Evolutionary conservation across 208 protist genomes (phyloP), one percentile per base, ranked within the genome.

Genomic region (Wallacemonas sp.): DNA sequence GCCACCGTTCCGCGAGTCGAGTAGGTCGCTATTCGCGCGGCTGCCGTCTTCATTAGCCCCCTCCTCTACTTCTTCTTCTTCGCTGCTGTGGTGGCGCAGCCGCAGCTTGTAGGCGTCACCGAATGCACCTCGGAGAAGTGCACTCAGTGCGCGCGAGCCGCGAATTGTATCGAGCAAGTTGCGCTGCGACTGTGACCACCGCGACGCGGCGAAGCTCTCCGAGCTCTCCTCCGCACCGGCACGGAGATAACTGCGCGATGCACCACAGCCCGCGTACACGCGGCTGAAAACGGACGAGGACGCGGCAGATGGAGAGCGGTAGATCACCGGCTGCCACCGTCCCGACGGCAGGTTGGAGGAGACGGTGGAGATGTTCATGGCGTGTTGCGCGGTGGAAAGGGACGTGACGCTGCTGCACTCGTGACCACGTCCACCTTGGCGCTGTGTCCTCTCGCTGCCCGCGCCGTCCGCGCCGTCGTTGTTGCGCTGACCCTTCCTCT

Each of bases 301-400:
- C n/a, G n/a, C n/a, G n/a, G n/a, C n/a, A n/a, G n/a, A n/a, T n/a
- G n/a, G n/a, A n/a, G n/a, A n/a, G n/a, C n/a, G n/a, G n/a, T n/a
- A n/a, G n/a, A n/a, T n/a, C n/a, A n/a, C n/a, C n/a, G 46, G 14
- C 46, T 28, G 46, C 25, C 46, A 52, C 46, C n/a, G 46, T 16
- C 11, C 46, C 46, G 46, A 14, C 14, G 25, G 46, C 22, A 52
- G 25, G 36, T 41, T 41, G 0, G 36, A 41, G 10, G 36, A 41
- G 36, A 41, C 36, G 10, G 36, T 41, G 36, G 46, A 52, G 10
- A 28, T 20, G 46, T 22, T 52, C 11, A 29, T 8, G 14, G 0
- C 25, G 25, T 1, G 22, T 10, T 16, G 22, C 18, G 46, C n/a
- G 14, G 22, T 52, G 22, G n/a, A n/a, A n/a, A n/a, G n/a, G n/a